Evolutionary conservation across 805 yeast genomes (phyloP), one percentile per base, ranked within the genome.

Genomic region (Lipomyces sp.): DNA sequence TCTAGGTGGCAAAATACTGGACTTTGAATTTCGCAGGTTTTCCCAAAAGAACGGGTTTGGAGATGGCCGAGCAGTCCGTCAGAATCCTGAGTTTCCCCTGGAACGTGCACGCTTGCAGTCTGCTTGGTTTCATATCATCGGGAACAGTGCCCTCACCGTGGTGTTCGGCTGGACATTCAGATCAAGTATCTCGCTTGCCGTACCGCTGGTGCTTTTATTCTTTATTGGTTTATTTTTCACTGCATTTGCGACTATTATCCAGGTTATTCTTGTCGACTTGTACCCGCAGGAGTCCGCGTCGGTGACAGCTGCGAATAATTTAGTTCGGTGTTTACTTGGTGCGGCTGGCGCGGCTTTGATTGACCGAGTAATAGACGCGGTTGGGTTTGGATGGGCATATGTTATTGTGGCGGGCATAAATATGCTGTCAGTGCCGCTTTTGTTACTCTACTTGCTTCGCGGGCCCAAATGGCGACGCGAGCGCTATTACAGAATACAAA

Each of bases 311-410:
- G 74, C 84, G 43, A 73, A 83, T 55, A 89, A 89, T 62, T 68
- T 88, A 26, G 73, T 81, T 21, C 71, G 96, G 59, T 89, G 96
- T 63, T 70, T 78, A n/a, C 61, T 80, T 42, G 82, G 83, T 28
- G 95, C 95, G 0, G 74, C 79, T 1, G 81, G 84, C 38, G 74
- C 84, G 19, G 93, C 86, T 0, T 82, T 81, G 2, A 70, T 86
- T 19, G 75, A 80, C 19, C 74, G 69, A 43, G 84, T 89, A 91
- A 70, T 74, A 13, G 47, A 49, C 0, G 53, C 69, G 0, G 71
- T 89, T 78, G 79, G 79, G 0, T 67, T 78, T 11, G 96, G 96
- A 1, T 93, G 95, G 16, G 77, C 86, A 1, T 86, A 81, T 61
- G 82, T 95, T 0, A 71, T 88, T n/a, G 67, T 86, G 74, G 82